Evolutionary conservation across 2,329 filamentous ascomycete species (phyloP).

Genomic region (Aspergillus tanneri): DNA sequence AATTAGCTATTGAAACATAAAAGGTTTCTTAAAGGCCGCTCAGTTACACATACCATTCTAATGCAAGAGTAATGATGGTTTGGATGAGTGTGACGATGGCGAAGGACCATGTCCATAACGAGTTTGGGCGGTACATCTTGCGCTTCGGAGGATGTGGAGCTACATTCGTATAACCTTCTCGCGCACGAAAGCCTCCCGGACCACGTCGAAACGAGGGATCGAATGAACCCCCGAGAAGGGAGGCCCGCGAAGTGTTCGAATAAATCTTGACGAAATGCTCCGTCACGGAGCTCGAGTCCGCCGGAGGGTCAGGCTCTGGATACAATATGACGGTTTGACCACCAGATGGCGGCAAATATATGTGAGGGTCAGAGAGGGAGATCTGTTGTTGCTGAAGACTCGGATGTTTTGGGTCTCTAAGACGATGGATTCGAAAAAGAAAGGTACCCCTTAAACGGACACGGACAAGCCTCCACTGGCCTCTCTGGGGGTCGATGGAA

Average conservation of each 20-base stretch:
- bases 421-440: conserved; percentile 2
- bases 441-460: conserved; percentile 6
- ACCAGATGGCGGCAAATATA: conserved; percentile 27
- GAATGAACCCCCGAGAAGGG: conserved; percentile 59
- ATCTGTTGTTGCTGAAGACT: background rate
- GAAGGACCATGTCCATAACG: conserved; percentile 86
- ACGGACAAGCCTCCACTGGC: conserved; percentile 14
- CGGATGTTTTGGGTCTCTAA: conserved; percentile 6
- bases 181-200: conserved; percentile 51
- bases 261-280: conserved; percentile 53
- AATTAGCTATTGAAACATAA: background rate
- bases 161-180: conserved; percentile 50
- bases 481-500: conserved; percentile 4
- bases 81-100: conserved; percentile 72
- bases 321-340: conserved; percentile 37
- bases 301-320: conserved; percentile 24
- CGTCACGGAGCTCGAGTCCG: conserved; percentile 39
- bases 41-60: conserved; percentile 71
- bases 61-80: conserved; percentile 73
- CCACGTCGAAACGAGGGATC: conserved; percentile 52
- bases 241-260: conserved; percentile 57
- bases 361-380: conserved; percentile 6
- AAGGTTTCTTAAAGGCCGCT: background rate
- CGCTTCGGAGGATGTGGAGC: conserved; percentile 32
- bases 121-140: conserved; percentile 74